Percentiles rank a stretch among this genome's conserved stretches.
Conservation (phyloP, 352 stramenopile genomes). For the Globisporangium radiosum region DNA sequence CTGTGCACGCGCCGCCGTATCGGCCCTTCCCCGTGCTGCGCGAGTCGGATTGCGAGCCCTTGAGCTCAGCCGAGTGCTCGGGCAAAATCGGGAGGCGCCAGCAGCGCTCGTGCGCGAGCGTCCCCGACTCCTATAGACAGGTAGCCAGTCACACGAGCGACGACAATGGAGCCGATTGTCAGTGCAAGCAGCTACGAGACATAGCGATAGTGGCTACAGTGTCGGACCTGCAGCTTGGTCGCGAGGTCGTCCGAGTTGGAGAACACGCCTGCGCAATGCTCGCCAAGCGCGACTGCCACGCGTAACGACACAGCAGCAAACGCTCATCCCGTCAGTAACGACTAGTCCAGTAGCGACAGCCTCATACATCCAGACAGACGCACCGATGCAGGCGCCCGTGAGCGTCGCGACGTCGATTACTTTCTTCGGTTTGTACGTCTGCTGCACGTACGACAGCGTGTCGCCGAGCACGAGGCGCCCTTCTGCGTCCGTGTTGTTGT, state of each 20-base stretch:
- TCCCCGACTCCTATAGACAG: slow-evolving; percentile 34
- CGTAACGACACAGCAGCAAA: neutral
- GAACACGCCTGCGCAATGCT: slow-evolving; percentile 89
- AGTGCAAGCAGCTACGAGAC: neutral
- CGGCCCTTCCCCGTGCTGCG: slow-evolving; percentile 72
- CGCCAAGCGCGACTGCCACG: slow-evolving; percentile 67
- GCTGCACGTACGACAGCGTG: slow-evolving; percentile 84
- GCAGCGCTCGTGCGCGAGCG: slow-evolving; percentile 71
- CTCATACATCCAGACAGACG: neutral
- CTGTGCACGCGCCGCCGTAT: slow-evolving; percentile 77
- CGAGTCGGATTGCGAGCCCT: slow-evolving; percentile 73
- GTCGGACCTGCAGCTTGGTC: slow-evolving; percentile 39
- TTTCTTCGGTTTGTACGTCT: slow-evolving; percentile 86
- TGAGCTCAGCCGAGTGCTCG: slow-evolving; percentile 78
- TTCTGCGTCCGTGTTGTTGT: slow-evolving; percentile 92
- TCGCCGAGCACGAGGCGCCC: slow-evolving; percentile 89
- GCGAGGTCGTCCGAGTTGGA: slow-evolving; percentile 88
- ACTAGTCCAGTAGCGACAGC: neutral
- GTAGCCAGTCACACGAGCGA: neutral
- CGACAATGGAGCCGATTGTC: neutral
- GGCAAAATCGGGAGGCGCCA: slow-evolving; percentile 87
- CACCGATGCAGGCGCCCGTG: slow-evolving; percentile 85
- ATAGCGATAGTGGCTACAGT: neutral
- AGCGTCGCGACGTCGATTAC: slow-evolving; percentile 94
- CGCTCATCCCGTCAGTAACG: neutral